Percentiles rank a stretch among this genome's conserved stretches.
Evolutionary conservation across 2,329 filamentous ascomycete genomes (phyloP).

Genomic region (Cytospora mali): DNA sequence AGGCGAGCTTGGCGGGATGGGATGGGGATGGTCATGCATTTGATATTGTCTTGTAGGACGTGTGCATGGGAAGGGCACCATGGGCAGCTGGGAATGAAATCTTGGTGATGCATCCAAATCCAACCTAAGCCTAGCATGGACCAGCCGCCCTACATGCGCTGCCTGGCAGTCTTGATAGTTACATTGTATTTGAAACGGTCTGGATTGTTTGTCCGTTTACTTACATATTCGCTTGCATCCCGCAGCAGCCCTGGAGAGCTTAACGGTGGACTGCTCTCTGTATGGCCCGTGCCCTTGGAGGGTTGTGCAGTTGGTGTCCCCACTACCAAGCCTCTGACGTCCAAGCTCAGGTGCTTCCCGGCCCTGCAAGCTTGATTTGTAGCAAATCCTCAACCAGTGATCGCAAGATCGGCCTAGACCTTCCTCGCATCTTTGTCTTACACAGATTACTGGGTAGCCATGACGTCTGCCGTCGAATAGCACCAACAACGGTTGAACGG

Average conservation of each 20-base stretch:
- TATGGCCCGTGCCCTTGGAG: conserved; percentile 3
- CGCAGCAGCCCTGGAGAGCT: too few relatives aligned
- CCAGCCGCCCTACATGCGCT: too few relatives aligned
- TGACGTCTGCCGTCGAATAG: neutral
- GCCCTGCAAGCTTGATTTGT: conserved; percentile 25
- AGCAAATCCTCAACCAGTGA: conserved; percentile 12
- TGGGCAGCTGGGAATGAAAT: too few relatives aligned
- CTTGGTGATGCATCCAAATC: too few relatives aligned
- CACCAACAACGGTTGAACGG: neutral
- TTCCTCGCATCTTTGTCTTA: neutral
- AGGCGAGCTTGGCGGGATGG: too few relatives aligned
- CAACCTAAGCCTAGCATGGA: too few relatives aligned
- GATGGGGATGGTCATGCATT: too few relatives aligned
- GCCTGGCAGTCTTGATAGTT: too few relatives aligned
- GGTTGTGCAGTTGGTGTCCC: conserved; percentile 3
- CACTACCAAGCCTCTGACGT: conserved; percentile 26
- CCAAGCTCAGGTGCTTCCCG: conserved; percentile 16
- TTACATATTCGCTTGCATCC: neutral
- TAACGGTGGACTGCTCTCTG: conserved; percentile 5
- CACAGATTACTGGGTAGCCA: neutral
- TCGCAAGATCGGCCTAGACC: conserved; percentile 17
- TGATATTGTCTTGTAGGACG: too few relatives aligned
- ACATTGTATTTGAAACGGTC: too few relatives aligned
- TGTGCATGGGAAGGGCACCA: too few relatives aligned
- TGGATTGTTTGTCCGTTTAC: neutral